Conservation (phyloP, 352 stramenopile genomes). For the Globisporangium apiculatum region DNA sequence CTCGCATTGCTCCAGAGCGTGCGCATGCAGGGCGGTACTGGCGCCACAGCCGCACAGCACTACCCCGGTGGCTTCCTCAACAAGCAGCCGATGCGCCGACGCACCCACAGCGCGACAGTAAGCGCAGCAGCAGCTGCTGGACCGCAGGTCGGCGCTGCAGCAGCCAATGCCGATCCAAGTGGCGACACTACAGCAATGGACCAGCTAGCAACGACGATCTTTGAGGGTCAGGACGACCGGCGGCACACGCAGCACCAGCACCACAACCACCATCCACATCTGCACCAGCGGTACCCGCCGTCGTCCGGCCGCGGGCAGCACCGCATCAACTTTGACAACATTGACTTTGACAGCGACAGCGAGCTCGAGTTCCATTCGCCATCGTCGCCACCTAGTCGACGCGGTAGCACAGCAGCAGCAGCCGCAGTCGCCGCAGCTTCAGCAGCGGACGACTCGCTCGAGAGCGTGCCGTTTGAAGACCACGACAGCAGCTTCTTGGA, state of each 20-base stretch:
- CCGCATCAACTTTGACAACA: constrained; percentile 41
- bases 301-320: constrained; percentile 49
- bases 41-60: constrained; percentile 13
- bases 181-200: constrained; percentile 15
- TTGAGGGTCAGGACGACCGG: constrained; percentile 31
- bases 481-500: constrained; percentile 38
- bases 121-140: constrained; percentile 11
- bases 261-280: constrained; percentile 9
- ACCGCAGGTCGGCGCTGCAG: constrained; percentile 11
- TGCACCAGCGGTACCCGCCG: constrained; percentile 16
- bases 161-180: background rate
- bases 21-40: constrained; percentile 19
- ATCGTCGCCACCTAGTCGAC: background rate
- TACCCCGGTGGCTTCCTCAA: constrained; percentile 34
- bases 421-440: background rate
- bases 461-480: constrained; percentile 52
- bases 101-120: constrained; percentile 60
- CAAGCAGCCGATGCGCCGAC: constrained; percentile 70
- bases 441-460: constrained; percentile 25
- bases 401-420: constrained; percentile 14
- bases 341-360: constrained; percentile 38
- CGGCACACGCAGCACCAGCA: constrained; percentile 16
- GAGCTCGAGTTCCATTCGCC: constrained; percentile 41
- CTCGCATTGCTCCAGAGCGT: constrained; percentile 31
- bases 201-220: constrained; percentile 46